Base-by-base conservation (phyloP, 768 basidiomycete species). In the Trametes cinnabarina region DNA sequence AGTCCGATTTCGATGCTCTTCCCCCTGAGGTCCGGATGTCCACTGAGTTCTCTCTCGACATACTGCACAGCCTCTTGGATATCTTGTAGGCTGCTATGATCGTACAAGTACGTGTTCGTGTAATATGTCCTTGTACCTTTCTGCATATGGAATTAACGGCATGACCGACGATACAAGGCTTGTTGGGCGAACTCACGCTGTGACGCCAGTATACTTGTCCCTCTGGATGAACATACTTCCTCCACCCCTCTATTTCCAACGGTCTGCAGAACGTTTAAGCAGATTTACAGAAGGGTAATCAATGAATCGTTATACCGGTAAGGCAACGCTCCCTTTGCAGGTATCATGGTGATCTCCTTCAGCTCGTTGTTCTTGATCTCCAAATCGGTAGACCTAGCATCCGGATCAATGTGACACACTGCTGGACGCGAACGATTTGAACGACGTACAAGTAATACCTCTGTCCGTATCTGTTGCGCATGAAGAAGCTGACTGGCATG, bases 121-220 rank as follows among this genome's bases (percentile, higher is more conserved):
- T 34, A 53, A 37, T 52, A 48, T n/a, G 14, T 15, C n/a, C 37
- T 39, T 8, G 9, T 15, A 5, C 17, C 37, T 5, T 10, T 5
- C 37, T 39, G 37, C 22, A 17, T 41, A 4, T 25, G 20, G 15
- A 40, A 15, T 25, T 22, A 7, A 7, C 9, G 26, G 42, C 17
- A 26, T 42, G 12, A 4, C 12, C 23, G 9, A 14, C n/a, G 1
- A 20, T 26, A 26, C 20, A 30, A 20, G n/a, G 4, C 4, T 40
- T 5, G 11, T 26, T 23, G 17, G 39, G 34, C 30, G 41, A n/a
- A n/a, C 39, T 9, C 11, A 47, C 40, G 39, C 35, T 6, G 40
- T 37, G 44, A 8, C 47, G 20, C 34, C 60, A 63, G 37, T 63
- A 63, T 10, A 53, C 5, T 20, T 55, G 44, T 22, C 62, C 62